phyloP scores from a whole-genome alignment of 495 filamentous ascomycete genomes.

The Penicillium bovifimosum region DNA sequence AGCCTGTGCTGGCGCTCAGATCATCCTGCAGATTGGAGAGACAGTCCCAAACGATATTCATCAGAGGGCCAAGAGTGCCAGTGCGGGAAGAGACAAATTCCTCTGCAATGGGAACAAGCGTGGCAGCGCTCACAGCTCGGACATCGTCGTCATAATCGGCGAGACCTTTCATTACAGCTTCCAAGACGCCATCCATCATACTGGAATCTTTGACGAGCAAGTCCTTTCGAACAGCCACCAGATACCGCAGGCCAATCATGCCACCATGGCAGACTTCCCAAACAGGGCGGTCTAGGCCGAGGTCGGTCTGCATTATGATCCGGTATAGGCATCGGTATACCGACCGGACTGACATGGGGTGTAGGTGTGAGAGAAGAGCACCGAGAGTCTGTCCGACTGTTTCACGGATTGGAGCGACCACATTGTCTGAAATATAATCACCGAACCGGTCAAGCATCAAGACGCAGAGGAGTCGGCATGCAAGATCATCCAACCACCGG shows the following conservation, averaged over 20 bases:
- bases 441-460: constrained; percentile 97
- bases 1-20: constrained; percentile 92
- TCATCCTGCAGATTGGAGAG: constrained; percentile 93
- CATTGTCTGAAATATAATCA: constrained; percentile 95
- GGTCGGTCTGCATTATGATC: constrained; percentile 86
- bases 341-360: constrained; percentile 65
- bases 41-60: constrained; percentile 96
- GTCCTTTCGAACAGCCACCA: constrained; percentile 92
- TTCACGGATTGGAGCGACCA: constrained; percentile 91
- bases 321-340: constrained; percentile 77
- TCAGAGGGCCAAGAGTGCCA: constrained; percentile 66
- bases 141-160: constrained; percentile 92
- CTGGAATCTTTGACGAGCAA: constrained; percentile 72
- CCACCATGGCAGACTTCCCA: constrained; percentile 98
- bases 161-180: constrained; percentile 90
- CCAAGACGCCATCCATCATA: constrained; percentile 89
- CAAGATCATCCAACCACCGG: constrained; percentile 85
- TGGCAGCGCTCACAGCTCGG: constrained; percentile 92
- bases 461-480: constrained; percentile 86
- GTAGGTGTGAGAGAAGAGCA: constrained; percentile 75
- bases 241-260: constrained; percentile 91
- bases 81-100: constrained; percentile 85
- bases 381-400: constrained; percentile 95
- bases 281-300: constrained; percentile 60
- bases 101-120: constrained; percentile 88